Percentiles rank a stretch among this genome's conserved stretches.
phyloP scores from a whole-genome alignment of 2,329 filamentous ascomycete species.

The Chalaropsis thielavioides region DNA sequence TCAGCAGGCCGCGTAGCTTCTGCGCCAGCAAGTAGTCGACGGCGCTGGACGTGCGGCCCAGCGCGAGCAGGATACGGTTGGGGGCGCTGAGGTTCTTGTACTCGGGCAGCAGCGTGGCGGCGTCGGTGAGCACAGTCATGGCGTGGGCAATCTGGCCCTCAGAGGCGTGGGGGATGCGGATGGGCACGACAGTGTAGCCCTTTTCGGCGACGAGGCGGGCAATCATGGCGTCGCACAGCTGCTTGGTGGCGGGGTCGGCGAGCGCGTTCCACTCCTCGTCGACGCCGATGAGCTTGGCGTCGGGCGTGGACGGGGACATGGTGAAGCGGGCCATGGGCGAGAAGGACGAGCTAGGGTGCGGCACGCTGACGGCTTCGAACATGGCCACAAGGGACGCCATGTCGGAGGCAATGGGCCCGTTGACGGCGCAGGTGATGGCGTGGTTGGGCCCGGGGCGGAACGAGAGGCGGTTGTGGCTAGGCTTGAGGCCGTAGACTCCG shows the following conservation, averaged over 20 bases:
- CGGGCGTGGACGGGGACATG: conserved; percentile 20
- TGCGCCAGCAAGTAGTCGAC: conserved; percentile 56
- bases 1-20: conserved; percentile 51
- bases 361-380: conserved; percentile 49
- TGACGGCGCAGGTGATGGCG: conserved; percentile 47
- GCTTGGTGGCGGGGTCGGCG: conserved; percentile 30
- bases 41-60: conserved; percentile 47
- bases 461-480: conserved; percentile 53
- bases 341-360: conserved; percentile 46
- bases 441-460: conserved; percentile 43
- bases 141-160: conserved; percentile 60
- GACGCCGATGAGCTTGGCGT: conserved; percentile 44
- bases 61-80: conserved; percentile 51
- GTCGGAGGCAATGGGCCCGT: conserved; percentile 53
- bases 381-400: conserved; percentile 51
- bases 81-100: conserved; percentile 39
- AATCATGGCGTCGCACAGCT: conserved; percentile 31
- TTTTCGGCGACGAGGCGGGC: conserved; percentile 38
- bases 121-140: conserved; percentile 57
- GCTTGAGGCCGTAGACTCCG: conserved; percentile 60
- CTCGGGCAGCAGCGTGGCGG: conserved; percentile 32
- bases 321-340: conserved; percentile 25
- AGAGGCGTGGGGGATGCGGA: conserved; percentile 41
- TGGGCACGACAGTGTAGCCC: conserved; percentile 40
- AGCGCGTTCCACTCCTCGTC: conserved; percentile 47